Conservation (phyloP, 441 rosid genomes). For the Bruguiera hainesii region DNA sequence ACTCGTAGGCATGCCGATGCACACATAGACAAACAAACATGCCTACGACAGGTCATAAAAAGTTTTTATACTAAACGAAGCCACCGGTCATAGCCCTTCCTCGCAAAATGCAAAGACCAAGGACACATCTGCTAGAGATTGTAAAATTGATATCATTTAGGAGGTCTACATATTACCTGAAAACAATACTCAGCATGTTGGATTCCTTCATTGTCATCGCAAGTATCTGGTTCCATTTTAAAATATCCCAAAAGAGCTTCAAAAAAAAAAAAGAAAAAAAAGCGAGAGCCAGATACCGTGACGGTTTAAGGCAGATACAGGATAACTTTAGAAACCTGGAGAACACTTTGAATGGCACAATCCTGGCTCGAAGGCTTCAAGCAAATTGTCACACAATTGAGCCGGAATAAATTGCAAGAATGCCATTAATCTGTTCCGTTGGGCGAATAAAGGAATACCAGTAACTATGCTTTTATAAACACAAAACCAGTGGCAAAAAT, state of each 20-base stretch:
- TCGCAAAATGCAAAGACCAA: background rate
- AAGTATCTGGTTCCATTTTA: conserved; percentile 71
- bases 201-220: conserved; percentile 29
- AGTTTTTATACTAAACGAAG: background rate
- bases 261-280: background rate
- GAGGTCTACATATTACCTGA: conserved; percentile 48
- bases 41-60: too few relatives aligned
- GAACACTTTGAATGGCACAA: conserved; percentile 91
- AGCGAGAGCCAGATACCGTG: conserved; percentile 1
- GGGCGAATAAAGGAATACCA: conserved; percentile 14
- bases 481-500: conserved; percentile 18
- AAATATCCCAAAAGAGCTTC: conserved; percentile 50
- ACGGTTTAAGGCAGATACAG: background rate
- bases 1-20: too few relatives aligned
- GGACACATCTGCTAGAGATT: background rate
- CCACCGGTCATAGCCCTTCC: background rate
- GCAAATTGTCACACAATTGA: conserved; percentile 76
- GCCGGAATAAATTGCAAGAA: conserved; percentile 73
- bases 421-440: conserved; percentile 63
- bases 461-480: background rate
- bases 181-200: conserved; percentile 88
- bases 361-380: conserved; percentile 85
- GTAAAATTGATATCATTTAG: background rate
- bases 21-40: too few relatives aligned
- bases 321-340: conserved; percentile 52